These are phyloP conservation scores for Leccinum pachyderme DNA, from an alignment of 1,284 basidiomycete species.

Conservation along the genomic window DNA sequence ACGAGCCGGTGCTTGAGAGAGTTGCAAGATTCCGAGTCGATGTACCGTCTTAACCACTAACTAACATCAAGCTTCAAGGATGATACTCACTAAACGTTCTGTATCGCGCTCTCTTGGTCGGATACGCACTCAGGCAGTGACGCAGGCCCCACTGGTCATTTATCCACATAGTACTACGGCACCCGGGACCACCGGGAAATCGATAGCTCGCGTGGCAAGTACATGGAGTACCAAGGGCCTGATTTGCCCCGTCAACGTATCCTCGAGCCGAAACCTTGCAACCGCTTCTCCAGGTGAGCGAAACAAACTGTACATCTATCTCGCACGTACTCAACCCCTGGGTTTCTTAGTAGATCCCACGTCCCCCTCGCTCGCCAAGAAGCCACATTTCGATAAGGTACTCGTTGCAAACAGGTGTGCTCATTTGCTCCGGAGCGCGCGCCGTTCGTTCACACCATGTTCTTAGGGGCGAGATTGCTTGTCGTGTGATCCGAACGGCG, in stretches of 20 bases:
- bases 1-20: background rate
- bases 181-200: background rate
- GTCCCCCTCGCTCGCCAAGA: slow-evolving; percentile 16
- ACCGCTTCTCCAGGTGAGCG: slow-evolving; percentile 6
- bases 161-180: slow-evolving; percentile 3
- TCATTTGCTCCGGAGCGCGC: background rate
- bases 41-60: background rate
- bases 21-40: background rate
- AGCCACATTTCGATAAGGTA: slow-evolving; percentile 78
- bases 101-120: slow-evolving; percentile 22
- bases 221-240: background rate
- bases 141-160: slow-evolving; percentile 9
- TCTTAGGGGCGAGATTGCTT: slow-evolving; percentile 88
- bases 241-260: background rate
- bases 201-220: slow-evolving; percentile 7
- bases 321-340: background rate
- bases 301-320: background rate
- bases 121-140: slow-evolving; percentile 15
- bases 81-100: slow-evolving; percentile 35
- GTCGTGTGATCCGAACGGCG: slow-evolving; percentile 89
- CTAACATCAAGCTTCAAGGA: slow-evolving; percentile 5
- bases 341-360: slow-evolving; percentile 1
- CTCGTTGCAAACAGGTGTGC: slow-evolving; percentile 80
- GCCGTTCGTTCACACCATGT: background rate
- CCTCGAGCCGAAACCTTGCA: slow-evolving; percentile 14